Conservation (phyloP, 306 rosid species). For the Alnus glutinosa region DNA sequence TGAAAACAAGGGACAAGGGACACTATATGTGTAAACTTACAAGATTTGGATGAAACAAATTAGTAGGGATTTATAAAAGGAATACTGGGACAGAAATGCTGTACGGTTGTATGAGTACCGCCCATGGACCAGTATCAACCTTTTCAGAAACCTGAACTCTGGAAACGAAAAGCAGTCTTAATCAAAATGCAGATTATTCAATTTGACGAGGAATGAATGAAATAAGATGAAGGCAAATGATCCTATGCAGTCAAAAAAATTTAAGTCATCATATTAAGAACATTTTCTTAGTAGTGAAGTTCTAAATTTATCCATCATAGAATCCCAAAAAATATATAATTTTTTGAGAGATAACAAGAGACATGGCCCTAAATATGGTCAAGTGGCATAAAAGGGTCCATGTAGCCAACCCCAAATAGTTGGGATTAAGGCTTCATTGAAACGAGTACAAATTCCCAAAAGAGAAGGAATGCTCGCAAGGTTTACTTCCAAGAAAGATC, state of each 20-base stretch:
- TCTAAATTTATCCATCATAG: background rate
- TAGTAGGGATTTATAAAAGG: constrained; percentile 92
- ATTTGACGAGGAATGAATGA: background rate
- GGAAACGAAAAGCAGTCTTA: constrained; percentile 41
- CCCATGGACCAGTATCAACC: constrained; percentile 97
- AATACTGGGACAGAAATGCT: constrained; percentile 93
- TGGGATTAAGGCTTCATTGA: too few relatives aligned
- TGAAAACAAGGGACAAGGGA: constrained; percentile 1
- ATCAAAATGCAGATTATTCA: background rate
- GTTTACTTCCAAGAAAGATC: background rate
- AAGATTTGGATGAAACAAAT: constrained; percentile 96
- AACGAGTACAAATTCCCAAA: too few relatives aligned
- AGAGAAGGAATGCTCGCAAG: background rate
- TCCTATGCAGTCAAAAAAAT: background rate
- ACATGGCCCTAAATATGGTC: background rate
- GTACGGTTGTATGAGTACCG: constrained; percentile 98
- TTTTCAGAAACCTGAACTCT: constrained; percentile 90
- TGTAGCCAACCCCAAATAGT: background rate
- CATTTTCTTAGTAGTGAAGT: background rate
- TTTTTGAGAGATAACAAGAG: background rate
- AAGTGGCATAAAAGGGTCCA: background rate
- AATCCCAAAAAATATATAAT: background rate
- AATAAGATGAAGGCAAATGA: background rate
- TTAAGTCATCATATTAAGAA: background rate
- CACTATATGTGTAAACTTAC: constrained; percentile 52